Percentiles rank a stretch among this genome's conserved stretches.
These are phyloP conservation scores for Bullera alba DNA, from an alignment of 768 basidiomycete species.

Conservation along the genomic window DNA sequence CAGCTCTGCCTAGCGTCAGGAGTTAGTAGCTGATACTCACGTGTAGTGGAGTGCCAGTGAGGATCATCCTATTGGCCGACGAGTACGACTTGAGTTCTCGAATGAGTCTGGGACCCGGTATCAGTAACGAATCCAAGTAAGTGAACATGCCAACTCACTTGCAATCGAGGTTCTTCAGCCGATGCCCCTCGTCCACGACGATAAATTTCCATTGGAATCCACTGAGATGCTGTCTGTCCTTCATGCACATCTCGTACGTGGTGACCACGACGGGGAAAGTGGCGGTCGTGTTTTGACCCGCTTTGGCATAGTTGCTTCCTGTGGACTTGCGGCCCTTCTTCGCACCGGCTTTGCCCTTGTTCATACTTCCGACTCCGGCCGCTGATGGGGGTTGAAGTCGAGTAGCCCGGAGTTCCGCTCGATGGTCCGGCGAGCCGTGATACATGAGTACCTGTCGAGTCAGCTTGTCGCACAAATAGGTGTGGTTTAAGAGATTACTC, in stretches of 20 bases:
- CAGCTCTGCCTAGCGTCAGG: slow-evolving; percentile 3
- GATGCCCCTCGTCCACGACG: slow-evolving; percentile 71
- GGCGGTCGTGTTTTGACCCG: slow-evolving; percentile 42
- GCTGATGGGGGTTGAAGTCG: slow-evolving; percentile 50
- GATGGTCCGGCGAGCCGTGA: slow-evolving; percentile 74
- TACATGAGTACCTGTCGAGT: slow-evolving; percentile 69
- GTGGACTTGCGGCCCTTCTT: slow-evolving; percentile 17
- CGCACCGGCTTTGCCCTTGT: slow-evolving; percentile 23
- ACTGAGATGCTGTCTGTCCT: slow-evolving; percentile 61
- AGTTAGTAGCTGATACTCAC: slow-evolving; percentile 49
- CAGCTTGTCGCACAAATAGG: slow-evolving; percentile 1
- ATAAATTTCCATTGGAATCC: slow-evolving; percentile 67
- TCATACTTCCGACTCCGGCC: slow-evolving; percentile 20
- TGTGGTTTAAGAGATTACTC: slow-evolving; percentile 22
- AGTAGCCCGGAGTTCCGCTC: slow-evolving; percentile 67
- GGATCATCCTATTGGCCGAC: slow-evolving; percentile 78
- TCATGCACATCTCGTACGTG: slow-evolving; percentile 88
- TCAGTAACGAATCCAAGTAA: slow-evolving; percentile 3
- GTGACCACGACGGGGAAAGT: slow-evolving; percentile 77
- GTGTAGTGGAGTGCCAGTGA: slow-evolving; percentile 94
- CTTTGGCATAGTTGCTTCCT: slow-evolving; percentile 20
- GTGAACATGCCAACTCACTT: slow-evolving; percentile 47
- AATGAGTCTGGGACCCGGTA: slow-evolving; percentile 54
- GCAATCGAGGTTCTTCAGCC: slow-evolving; percentile 90
- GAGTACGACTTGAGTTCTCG: slow-evolving; percentile 79